Evolutionary conservation across 2,329 filamentous ascomycete genomes (phyloP).

Genomic region (Plectosphaerella sp.): DNA sequence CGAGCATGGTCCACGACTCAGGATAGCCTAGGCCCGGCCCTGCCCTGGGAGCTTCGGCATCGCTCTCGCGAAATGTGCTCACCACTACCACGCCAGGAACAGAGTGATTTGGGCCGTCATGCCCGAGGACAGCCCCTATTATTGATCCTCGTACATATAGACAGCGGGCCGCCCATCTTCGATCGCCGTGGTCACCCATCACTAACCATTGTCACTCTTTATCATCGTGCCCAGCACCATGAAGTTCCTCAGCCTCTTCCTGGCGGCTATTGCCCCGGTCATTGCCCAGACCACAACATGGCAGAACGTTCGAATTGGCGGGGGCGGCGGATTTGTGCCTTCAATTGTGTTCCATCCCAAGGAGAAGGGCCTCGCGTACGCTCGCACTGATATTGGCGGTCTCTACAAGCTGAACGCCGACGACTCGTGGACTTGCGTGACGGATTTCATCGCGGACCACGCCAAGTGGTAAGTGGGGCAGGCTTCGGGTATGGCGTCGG

Average conservation of each 20-base stretch:
- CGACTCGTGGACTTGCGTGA: conserved; percentile 50
- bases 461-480: conserved; percentile 33
- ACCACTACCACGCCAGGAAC: too few species aligned
- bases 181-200: not conserved
- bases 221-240: conserved; percentile 1
- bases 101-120: too few species aligned
- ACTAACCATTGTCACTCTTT: not conserved
- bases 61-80: too few species aligned
- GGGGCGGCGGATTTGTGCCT: conserved; percentile 54
- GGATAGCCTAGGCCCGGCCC: too few species aligned
- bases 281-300: conserved; percentile 33
- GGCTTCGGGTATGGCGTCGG: not conserved
- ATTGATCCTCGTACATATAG: too few species aligned
- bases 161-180: not conserved
- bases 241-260: conserved; percentile 7
- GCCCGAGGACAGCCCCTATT: too few species aligned
- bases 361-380: conserved; percentile 47
- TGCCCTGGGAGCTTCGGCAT: too few species aligned
- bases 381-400: conserved; percentile 54
- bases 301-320: conserved; percentile 49
- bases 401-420: conserved; percentile 51
- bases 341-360: conserved; percentile 53
- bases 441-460: conserved; percentile 39
- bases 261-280: conserved; percentile 14
- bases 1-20: too few species aligned